A percentile compares a stretch with the other conserved stretches of the same genome.
phyloP scores from a whole-genome alignment of 805 yeast genomes.

The Candida namnaoensis region DNA sequence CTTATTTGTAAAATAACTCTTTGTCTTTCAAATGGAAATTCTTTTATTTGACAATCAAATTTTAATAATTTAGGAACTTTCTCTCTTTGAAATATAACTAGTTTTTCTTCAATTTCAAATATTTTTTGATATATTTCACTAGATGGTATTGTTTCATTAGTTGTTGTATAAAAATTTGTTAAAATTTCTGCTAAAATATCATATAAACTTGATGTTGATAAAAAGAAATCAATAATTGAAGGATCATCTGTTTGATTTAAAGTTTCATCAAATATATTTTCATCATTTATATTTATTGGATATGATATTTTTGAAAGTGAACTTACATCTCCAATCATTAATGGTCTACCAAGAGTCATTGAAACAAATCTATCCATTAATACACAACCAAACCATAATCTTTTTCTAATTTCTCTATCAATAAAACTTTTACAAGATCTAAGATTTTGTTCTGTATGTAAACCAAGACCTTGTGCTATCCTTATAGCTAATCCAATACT shows the following conservation, averaged over 20 bases:
- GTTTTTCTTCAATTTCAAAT: neutral
- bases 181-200: conserved; percentile 14
- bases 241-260: conserved; percentile 7
- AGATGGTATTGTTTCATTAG: too few relatives aligned
- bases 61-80: too few relatives aligned
- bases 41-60: too few relatives aligned
- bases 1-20: too few relatives aligned
- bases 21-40: too few relatives aligned
- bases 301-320: conserved; percentile 6
- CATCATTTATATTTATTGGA: conserved; percentile 15
- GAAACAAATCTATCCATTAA: conserved; percentile 17
- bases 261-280: conserved; percentile 7
- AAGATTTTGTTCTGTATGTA: conserved; percentile 4
- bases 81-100: too few relatives aligned
- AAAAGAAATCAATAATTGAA: conserved; percentile 11
- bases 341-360: conserved; percentile 19
- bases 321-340: conserved; percentile 16
- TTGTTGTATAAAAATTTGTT: conserved; percentile 6
- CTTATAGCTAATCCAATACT: conserved; percentile 6
- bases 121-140: conserved; percentile 3
- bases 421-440: conserved; percentile 6
- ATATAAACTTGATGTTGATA: conserved; percentile 11
- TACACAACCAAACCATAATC: conserved; percentile 20
- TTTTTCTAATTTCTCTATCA: conserved; percentile 15
- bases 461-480: conserved; percentile 9